Evolutionary conservation across 257 asterid species (phyloP).

Genomic region (Solanum virginianum): DNA sequence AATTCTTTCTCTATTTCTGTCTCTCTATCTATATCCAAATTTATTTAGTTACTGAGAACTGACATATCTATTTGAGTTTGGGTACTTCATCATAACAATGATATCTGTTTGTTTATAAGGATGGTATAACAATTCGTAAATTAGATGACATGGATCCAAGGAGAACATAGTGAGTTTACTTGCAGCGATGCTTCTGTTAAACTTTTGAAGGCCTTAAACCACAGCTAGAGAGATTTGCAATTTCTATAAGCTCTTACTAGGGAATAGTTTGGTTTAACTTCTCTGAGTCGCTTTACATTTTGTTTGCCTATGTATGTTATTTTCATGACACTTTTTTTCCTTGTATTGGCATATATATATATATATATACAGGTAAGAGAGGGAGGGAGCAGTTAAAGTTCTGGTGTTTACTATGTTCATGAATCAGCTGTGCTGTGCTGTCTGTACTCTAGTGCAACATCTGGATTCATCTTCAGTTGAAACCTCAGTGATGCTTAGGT

Average conservation of each 20-base stretch:
- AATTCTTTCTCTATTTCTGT: not conserved
- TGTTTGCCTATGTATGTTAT: not conserved
- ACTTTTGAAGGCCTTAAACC: not conserved
- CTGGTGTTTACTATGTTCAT: not conserved
- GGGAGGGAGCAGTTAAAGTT: not conserved
- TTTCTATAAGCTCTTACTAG: not conserved
- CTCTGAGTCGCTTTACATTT: not conserved
- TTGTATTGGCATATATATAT: not conserved
- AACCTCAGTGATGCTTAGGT: not conserved
- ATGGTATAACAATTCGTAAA: not conserved
- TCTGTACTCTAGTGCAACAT: not conserved
- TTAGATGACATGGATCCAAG: not conserved
- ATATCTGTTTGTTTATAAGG: not conserved
- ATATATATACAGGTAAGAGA: not conserved
- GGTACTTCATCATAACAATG: not conserved
- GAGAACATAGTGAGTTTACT: not conserved
- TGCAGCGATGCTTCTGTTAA: not conserved
- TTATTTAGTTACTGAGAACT: not conserved
- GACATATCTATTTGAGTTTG: not conserved
- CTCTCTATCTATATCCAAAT: not conserved
- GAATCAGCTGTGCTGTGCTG: not conserved
- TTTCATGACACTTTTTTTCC: not conserved
- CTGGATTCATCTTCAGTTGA: not conserved
- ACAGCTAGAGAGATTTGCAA: not conserved
- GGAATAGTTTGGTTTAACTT: not conserved